Evolutionary conservation across 2,329 filamentous ascomycete species (phyloP), one percentile per base, ranked within the genome.

Genomic region (Stenocarpella maydis): DNA sequence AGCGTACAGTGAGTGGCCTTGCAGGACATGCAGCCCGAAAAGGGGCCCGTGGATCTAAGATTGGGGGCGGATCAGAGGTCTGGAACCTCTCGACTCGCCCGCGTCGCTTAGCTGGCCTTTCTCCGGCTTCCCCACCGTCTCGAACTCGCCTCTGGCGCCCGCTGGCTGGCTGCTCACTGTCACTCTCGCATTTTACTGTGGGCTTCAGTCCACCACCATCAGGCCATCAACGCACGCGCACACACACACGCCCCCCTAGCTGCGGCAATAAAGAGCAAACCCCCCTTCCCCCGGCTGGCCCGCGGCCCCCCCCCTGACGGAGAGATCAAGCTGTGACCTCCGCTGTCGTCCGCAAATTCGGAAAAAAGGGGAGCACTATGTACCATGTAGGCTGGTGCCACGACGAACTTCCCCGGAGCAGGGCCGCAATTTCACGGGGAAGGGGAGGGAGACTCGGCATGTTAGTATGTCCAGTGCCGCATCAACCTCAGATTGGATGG

Each of bases 121-220:
- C 69, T 71, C 66, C 69, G 68, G 61, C 37, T 69, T 63, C 69
- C 67, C 66, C 66, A 71, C 69, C 69, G 66, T 71, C 69, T 71
- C 60, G 9, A 37, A 69, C 47, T 52, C n/a, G 34, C 45, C 45
- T 14, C n/a, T 14, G 19, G n/a, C n/a, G 31, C 37, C 45, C 34
- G 26, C 41, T 41, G 47, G 34, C 47, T 34, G 49, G 55, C 54
- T 61, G n/a, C 37, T 34, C 34, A 26, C 7, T 5, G 41, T 50
- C 37, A 26, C 31, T 45, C 24, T 28, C 15, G 17, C 41, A 19
- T 26, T 49, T 52, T 54, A 50, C 54, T 54, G 68, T 67, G 49
- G 54, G 28, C 37, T 68, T 1, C n/a, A 28, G 37, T 39, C 49
- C 65, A 45, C 49, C 65, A 45, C 50, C 34, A 43, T 67, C 64